Evolutionary conservation across 306 rosid genomes (phyloP), one percentile per base, ranked within the genome.

Genomic region (Castanospermum australe): DNA sequence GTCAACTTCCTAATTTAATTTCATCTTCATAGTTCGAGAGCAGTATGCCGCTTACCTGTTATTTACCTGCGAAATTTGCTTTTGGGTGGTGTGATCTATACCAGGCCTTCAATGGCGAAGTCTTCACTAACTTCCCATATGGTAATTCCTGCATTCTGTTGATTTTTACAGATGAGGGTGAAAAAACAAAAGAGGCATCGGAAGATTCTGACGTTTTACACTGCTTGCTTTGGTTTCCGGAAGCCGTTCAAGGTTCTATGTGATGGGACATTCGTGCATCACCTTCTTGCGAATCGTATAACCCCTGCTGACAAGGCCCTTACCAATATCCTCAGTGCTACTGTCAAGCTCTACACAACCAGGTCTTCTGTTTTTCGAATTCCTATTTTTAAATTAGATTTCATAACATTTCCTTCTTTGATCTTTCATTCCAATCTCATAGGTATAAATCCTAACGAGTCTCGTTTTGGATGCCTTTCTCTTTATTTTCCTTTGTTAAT

Each of bases 271-370:
- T 92, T 94, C 69, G 88, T 94, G 30, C 81, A 90, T 57, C 97
- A 94, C 83, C 91, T 92, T 67, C 57, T 94, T 25, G 79, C 18
- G 33, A 82, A 90, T 87, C 79, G 85, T 24, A 77, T 94, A 61
- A 83, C 87, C 57, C 98, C 97, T 0, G 97, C 94, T 1, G 93
- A 92, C 50, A 76, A 57, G 4, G 93, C 98, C 25, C 32, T 94
- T 55, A 64, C 83, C 36, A 83, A 84, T 78, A 68, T 86, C 63
- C 87, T 92, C 28, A 80, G 87, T 59, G 87, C 86, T 28, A 79
- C 80, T n/a, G 93, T 92, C 72, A 88, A 87, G 77, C 97, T 94
- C 54, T 94, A 80, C 87, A 90, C 97, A 22, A 94, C 97, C 20
- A 84, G 89, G 97, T 92, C 47, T 57, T 70, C 42, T 61, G 32